Evolutionary conservation across 2,329 filamentous ascomycete genomes (phyloP).

Genomic region (Colletotrichum truncatum): DNA sequence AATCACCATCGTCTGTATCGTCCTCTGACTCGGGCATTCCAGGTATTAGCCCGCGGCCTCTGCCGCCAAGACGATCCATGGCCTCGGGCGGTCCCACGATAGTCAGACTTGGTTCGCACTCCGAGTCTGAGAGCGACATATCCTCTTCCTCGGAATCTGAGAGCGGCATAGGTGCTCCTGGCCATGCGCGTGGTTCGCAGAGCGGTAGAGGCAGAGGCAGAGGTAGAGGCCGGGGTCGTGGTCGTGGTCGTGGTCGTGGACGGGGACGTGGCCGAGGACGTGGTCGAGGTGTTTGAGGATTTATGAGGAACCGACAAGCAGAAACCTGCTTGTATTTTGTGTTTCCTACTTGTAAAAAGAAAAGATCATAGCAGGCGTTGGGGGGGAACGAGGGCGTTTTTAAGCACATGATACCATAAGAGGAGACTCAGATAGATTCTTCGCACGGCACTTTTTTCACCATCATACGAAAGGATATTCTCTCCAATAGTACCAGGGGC

Average conservation of each 20-base stretch:
- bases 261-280: slow-evolving; percentile 7
- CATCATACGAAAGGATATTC: no score
- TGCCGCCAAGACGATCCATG: slow-evolving; percentile 11
- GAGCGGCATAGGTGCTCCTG: slow-evolving; percentile 14
- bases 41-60: slow-evolving; percentile 1
- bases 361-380: background rate
- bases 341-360: background rate
- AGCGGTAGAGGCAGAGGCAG: background rate
- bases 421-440: no score
- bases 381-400: background rate
- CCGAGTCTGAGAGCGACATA: slow-evolving; percentile 24
- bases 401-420: background rate
- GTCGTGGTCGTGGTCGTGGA: slow-evolving; percentile 15
- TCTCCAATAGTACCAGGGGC: no score
- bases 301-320: background rate
- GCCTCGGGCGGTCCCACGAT: slow-evolving; percentile 15
- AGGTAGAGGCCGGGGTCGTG: slow-evolving; percentile 2
- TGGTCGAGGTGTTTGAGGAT: background rate
- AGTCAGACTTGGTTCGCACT: slow-evolving; percentile 24
- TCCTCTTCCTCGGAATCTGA: slow-evolving; percentile 18
- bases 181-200: background rate
- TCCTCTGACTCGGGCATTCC: slow-evolving; percentile 23
- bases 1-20: slow-evolving; percentile 2
- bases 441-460: no score
- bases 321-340: background rate